Conservation (phyloP, 2,329 filamentous ascomycete species). For the Huntiella decipiens region DNA sequence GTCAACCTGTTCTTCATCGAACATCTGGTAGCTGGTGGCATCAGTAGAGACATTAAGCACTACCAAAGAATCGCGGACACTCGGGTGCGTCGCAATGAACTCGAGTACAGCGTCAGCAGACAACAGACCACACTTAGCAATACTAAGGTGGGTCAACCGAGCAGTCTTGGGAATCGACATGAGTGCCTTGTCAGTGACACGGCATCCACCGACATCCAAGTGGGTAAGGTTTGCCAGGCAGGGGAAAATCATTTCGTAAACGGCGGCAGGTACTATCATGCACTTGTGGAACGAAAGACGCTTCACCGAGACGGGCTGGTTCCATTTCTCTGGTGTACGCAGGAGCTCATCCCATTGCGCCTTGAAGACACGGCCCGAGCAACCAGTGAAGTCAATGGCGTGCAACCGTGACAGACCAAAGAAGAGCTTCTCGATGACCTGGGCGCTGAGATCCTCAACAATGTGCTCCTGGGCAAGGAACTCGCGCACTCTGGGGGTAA, state of each 20-base stretch:
- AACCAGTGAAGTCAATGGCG: slow-evolving; percentile 61
- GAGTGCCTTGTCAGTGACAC: slow-evolving; percentile 53
- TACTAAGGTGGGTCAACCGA: slow-evolving; percentile 55
- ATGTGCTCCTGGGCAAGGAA: slow-evolving; percentile 67
- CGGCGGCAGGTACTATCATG: slow-evolving; percentile 44
- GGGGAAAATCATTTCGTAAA: slow-evolving; percentile 54
- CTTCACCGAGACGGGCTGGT: slow-evolving; percentile 28
- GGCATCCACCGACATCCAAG: slow-evolving; percentile 61
- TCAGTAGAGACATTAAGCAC: slow-evolving; percentile 60
- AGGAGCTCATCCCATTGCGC: slow-evolving; percentile 41
- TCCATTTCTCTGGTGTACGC: slow-evolving; percentile 20
- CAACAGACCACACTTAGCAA: slow-evolving; percentile 56
- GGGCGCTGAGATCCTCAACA: slow-evolving; percentile 52
- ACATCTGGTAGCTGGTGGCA: slow-evolving; percentile 49
- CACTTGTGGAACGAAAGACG: slow-evolving; percentile 65
- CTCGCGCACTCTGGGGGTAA: slow-evolving; percentile 57
- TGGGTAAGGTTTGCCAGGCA: slow-evolving; percentile 52
- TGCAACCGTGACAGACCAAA: slow-evolving; percentile 43
- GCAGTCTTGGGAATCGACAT: slow-evolving; percentile 53
- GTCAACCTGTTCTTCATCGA: slow-evolving; percentile 46
- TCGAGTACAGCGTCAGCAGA: slow-evolving; percentile 47
- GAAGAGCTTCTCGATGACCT: slow-evolving; percentile 52
- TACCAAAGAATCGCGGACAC: slow-evolving; percentile 42
- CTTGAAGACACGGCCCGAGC: slow-evolving; percentile 49
- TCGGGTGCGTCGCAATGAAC: slow-evolving; percentile 53